Conservation (phyloP, 306 rosid species). For the Prinsepia uniflora region DNA sequence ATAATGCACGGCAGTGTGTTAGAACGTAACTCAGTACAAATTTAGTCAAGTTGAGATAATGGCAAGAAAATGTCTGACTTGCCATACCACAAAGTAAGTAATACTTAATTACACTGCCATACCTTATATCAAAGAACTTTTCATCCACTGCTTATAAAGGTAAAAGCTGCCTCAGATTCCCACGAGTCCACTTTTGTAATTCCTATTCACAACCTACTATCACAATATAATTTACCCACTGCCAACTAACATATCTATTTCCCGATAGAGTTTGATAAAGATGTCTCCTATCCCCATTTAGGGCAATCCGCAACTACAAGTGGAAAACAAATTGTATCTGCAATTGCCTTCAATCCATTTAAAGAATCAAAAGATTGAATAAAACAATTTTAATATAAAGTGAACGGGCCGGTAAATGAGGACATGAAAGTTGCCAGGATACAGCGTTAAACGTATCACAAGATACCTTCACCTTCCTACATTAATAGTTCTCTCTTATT, state of each 20-base stretch:
- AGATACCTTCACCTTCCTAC: background rate
- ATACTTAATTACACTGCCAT: background rate
- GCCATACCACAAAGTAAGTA: background rate
- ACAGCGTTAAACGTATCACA: background rate
- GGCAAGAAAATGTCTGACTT: background rate
- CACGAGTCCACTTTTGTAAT: background rate
- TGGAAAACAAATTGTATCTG: background rate
- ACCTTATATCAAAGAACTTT: conserved; percentile 1
- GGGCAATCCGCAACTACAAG: background rate
- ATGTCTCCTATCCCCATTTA: background rate
- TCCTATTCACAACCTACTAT: background rate
- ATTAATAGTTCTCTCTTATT: background rate
- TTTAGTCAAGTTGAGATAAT: background rate
- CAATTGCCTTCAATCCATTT: background rate
- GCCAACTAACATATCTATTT: background rate
- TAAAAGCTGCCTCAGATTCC: background rate
- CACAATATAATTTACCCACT: background rate
- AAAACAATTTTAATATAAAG: background rate
- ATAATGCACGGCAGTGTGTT: background rate
- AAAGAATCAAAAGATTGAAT: background rate
- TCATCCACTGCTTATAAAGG: background rate
- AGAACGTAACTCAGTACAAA: background rate
- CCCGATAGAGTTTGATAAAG: background rate
- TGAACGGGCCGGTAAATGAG: background rate
- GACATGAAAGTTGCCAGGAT: background rate